phyloP scores from a whole-genome alignment of 345 rosid species.

The Mercurialis annua region DNA sequence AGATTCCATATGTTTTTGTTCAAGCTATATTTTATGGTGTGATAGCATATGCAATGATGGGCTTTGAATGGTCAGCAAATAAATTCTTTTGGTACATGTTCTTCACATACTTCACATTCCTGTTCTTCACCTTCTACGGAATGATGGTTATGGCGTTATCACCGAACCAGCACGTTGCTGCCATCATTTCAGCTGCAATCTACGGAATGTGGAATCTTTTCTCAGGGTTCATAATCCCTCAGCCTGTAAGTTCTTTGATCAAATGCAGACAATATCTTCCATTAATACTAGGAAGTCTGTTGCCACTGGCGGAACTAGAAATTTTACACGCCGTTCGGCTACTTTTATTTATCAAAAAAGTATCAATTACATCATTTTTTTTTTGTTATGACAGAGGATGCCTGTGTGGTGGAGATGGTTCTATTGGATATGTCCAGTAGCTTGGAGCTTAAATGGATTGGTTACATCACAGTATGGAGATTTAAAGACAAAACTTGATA shows the following conservation, averaged over 20 bases:
- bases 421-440: conserved; percentile 35
- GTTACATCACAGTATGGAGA: conserved; percentile 39
- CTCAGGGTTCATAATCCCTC: conserved; percentile 2
- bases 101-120: background rate
- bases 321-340: too few species aligned
- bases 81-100: conserved; percentile 6
- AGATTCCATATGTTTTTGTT: background rate
- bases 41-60: background rate
- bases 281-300: too few species aligned
- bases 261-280: too few species aligned
- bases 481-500: conserved; percentile 13
- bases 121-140: conserved; percentile 5
- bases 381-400: conserved; percentile 25
- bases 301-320: too few species aligned
- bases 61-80: background rate
- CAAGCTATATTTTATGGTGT: background rate
- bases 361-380: background rate
- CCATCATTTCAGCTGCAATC: background rate
- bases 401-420: conserved; percentile 53
- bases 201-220: conserved; percentile 1
- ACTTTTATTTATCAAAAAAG: background rate
- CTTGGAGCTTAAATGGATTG: conserved; percentile 41
- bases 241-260: background rate
- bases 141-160: background rate
- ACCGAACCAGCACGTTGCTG: background rate